Evolutionary conservation across 768 basidiomycete genomes (phyloP).

Genomic region (Collybia sordida): DNA sequence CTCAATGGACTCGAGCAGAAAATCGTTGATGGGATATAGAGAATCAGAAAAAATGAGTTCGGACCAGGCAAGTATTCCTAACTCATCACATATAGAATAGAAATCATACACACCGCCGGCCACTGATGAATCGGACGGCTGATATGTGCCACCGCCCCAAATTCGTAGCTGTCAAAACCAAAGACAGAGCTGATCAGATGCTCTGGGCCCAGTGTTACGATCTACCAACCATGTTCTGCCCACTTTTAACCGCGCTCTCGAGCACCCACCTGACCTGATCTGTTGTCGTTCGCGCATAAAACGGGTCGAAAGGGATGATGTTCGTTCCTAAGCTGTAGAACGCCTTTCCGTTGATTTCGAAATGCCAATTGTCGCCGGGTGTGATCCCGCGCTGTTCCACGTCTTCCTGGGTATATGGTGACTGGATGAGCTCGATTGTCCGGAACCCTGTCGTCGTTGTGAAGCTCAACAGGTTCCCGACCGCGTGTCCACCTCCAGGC

Average conservation of each 20-base stretch:
- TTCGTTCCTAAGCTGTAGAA: slow-evolving; percentile 59
- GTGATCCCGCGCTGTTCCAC: slow-evolving; percentile 47
- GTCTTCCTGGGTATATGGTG: slow-evolving; percentile 44
- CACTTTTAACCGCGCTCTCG: slow-evolving; percentile 52
- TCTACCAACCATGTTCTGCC: slow-evolving; percentile 58
- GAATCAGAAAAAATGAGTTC: slow-evolving; percentile 61
- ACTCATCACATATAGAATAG: slow-evolving; percentile 57
- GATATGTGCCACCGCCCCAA: slow-evolving; percentile 60
- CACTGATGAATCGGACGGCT: slow-evolving; percentile 37
- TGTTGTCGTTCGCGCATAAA: slow-evolving; percentile 50
- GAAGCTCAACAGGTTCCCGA: slow-evolving; percentile 29
- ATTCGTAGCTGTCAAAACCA: slow-evolving; percentile 43
- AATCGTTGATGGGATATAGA: slow-evolving; percentile 55
- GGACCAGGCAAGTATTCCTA: slow-evolving; percentile 61
- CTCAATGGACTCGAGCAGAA: slow-evolving; percentile 49
- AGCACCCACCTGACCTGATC: slow-evolving; percentile 57
- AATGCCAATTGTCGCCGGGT: slow-evolving; percentile 62
- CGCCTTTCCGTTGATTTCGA: slow-evolving; percentile 54
- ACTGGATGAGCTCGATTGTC: slow-evolving; percentile 52
- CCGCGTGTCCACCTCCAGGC: not conserved
- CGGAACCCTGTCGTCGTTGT: slow-evolving; percentile 56
- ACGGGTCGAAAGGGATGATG: slow-evolving; percentile 61
- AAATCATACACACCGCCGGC: slow-evolving; percentile 53
- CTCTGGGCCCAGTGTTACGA: not conserved
- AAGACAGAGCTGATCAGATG: not conserved